Conservation (phyloP, 2,329 filamentous ascomycete genomes). For the Paraphoma chrysanthemicola region DNA sequence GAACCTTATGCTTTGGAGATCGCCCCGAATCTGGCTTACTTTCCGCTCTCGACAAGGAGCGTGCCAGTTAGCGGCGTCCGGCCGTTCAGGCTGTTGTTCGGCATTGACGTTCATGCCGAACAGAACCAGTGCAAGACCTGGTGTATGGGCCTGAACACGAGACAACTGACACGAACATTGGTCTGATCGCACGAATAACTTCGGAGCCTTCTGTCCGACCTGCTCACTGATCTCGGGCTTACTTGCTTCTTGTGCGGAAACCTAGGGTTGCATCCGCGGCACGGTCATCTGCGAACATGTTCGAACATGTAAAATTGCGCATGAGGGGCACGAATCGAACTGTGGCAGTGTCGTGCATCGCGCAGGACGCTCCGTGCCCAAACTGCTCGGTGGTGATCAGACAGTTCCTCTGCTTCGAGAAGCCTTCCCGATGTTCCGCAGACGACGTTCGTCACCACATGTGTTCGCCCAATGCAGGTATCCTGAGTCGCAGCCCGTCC, state of each 20-base stretch:
- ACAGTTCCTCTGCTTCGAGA: constrained; percentile 24
- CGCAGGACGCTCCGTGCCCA: constrained; percentile 8
- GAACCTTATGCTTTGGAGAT: constrained; percentile 13
- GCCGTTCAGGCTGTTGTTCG: constrained; percentile 24
- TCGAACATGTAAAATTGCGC: constrained; percentile 25
- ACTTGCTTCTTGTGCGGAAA: constrained; percentile 6
- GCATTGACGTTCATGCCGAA: constrained; percentile 22
- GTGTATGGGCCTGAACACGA: constrained; percentile 12
- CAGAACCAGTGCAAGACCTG: constrained; percentile 16
- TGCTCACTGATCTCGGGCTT: constrained; percentile 2
- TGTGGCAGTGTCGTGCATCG: constrained; percentile 17
- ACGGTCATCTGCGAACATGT: constrained; percentile 35
- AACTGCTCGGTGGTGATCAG: constrained; percentile 18
- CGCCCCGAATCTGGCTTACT: constrained; percentile 4
- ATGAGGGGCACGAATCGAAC: constrained; percentile 12
- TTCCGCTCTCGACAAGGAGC: constrained; percentile 15
- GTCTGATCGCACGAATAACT: constrained; percentile 2
- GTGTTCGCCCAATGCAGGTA: constrained; percentile 26
- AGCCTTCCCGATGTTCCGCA: constrained; percentile 22
- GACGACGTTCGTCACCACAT: constrained; percentile 19
- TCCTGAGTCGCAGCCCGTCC: constrained; percentile 11
- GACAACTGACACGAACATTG: constrained; percentile 20
- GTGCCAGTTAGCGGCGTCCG: constrained; percentile 4
- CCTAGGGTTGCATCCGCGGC: constrained; percentile 12
- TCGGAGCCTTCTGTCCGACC: constrained; percentile 12